These are phyloP conservation scores for Phymatotrichopsis omnivora DNA, from an alignment of 2,329 filamentous ascomycete genomes.

Conservation along the genomic window DNA sequence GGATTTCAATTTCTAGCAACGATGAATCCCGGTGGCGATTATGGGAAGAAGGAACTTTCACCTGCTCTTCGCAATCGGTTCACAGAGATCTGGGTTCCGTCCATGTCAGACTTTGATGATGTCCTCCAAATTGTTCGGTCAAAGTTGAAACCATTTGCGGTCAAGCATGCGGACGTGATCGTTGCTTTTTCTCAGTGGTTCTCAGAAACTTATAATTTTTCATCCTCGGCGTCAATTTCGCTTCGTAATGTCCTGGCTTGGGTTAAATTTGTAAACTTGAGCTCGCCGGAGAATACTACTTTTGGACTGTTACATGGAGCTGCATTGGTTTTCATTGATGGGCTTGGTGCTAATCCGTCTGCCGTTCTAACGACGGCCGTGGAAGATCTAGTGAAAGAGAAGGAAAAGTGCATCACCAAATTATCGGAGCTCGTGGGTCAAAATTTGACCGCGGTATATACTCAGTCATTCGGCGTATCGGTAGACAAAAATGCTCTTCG, in stretches of 20 bases:
- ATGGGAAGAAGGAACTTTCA: slow-evolving; percentile 94
- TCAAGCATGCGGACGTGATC: slow-evolving; percentile 55
- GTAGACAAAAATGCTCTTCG: slow-evolving; percentile 47
- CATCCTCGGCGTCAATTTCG: slow-evolving; percentile 66
- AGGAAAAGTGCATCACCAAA: slow-evolving; percentile 60
- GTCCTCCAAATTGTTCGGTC: slow-evolving; percentile 74
- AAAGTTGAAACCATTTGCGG: slow-evolving; percentile 53
- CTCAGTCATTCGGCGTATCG: slow-evolving; percentile 48
- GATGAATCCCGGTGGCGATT: slow-evolving; percentile 98
- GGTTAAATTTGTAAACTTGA: slow-evolving; percentile 82
- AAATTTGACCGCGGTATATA: slow-evolving; percentile 58
- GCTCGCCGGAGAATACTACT: slow-evolving; percentile 34
- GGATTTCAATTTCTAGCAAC: slow-evolving; percentile 96
- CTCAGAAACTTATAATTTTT: slow-evolving; percentile 66
- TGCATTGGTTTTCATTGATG: slow-evolving; percentile 91
- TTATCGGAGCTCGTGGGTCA: slow-evolving; percentile 55
- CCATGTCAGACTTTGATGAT: slow-evolving; percentile 74
- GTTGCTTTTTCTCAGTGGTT: slow-evolving; percentile 92
- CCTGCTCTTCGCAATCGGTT: slow-evolving; percentile 92
- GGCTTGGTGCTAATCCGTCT: slow-evolving; percentile 87
- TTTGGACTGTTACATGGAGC: slow-evolving; percentile 60
- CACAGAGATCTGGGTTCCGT: slow-evolving; percentile 96
- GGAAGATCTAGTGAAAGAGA: slow-evolving; percentile 59
- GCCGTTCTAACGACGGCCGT: slow-evolving; percentile 61
- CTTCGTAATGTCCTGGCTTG: slow-evolving; percentile 87